Evolutionary conservation across 495 filamentous ascomycete genomes (phyloP), one percentile per base, ranked within the genome.

Genomic region (Hypoxylon fuscum): DNA sequence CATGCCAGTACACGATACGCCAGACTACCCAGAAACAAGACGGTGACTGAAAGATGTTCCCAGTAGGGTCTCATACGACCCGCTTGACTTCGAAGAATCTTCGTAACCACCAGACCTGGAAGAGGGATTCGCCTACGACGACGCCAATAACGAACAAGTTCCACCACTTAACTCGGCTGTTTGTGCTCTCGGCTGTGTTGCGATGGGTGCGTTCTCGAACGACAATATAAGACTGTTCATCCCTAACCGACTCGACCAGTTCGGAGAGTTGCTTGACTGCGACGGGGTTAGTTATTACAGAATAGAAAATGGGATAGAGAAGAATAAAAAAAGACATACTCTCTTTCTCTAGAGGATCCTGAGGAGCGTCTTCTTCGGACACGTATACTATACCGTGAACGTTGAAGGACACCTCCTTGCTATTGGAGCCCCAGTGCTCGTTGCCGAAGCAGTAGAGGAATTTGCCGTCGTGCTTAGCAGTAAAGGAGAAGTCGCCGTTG

Each of bases 21-120:
- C 68, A 50, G 65, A 61, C 59, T 59, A 62, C 51, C 54, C 29
- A 61, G 49, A 65, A 64, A 55, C 40, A 59, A 60, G 62, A 54
- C 51, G 50, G 60, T 23, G 37, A 42, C 23, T n/a, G 49, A 44
- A 60, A 41, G 10, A 10, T 23, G 15, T 31, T 31, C 31, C 20
- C 14, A 34, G 34, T 2, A 31, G 21, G 49, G 42, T 10, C 21
- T 60, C 66, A 74, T 62, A 74, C 68, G 14, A 73, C 70, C 21
- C 72, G 66, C 62, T 74, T 74, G 32, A 96, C 94, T 90, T 98
- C 95, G 73, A 98, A 98, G 81, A 98, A 98, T 70, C 96, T 81
- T 83, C 96, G 94, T 75, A 98, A 73, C 91, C 95, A 98, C 95
- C 96, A 98, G 59, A 98, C 96, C 78, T 98, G 95, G 82, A 98